These are phyloP conservation scores for Funneliformis caledonium DNA, from an alignment of 371 early-diverging fungal species.

Conservation along the genomic window DNA sequence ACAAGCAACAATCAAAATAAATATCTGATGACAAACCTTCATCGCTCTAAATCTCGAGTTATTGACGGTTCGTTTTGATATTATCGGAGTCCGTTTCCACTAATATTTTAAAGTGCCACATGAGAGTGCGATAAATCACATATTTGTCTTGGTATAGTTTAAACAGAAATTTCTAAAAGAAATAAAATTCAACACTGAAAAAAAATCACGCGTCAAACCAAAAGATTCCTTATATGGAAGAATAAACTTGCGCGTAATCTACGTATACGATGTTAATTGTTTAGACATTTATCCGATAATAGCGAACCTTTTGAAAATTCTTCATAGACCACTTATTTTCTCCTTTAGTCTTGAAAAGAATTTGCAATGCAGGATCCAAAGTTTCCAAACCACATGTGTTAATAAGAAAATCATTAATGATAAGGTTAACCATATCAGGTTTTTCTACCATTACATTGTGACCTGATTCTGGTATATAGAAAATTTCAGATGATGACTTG, in stretches of 20 bases:
- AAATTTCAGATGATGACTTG: conserved; percentile 45
- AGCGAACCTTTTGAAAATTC: conserved; percentile 67
- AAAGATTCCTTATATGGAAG: conserved; percentile 14
- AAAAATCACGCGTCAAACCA: conserved; percentile 31
- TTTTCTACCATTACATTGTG: conserved; percentile 72
- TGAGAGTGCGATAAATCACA: not conserved
- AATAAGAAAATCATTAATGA: conserved; percentile 68
- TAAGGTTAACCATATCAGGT: conserved; percentile 68
- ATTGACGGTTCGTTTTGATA: conserved; percentile 15
- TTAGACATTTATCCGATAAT: not conserved
- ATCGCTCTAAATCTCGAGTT: conserved; percentile 9
- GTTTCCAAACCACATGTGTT: conserved; percentile 64
- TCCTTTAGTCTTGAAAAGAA: conserved; percentile 57
- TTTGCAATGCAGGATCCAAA: conserved; percentile 67
- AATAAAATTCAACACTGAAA: conserved; percentile 13
- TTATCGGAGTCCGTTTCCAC: conserved; percentile 28
- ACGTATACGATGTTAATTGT: not conserved
- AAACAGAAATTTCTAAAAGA: conserved; percentile 6
- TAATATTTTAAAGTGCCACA: conserved; percentile 10
- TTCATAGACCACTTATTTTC: conserved; percentile 75
- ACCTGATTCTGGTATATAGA: conserved; percentile 65
- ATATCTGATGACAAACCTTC: not conserved
- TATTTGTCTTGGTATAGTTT: not conserved
- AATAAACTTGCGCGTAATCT: conserved; percentile 2
- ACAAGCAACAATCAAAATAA: not conserved